Conservation (phyloP, 176 grass and related monocot species). For the Triticum dicoccoides region DNA sequence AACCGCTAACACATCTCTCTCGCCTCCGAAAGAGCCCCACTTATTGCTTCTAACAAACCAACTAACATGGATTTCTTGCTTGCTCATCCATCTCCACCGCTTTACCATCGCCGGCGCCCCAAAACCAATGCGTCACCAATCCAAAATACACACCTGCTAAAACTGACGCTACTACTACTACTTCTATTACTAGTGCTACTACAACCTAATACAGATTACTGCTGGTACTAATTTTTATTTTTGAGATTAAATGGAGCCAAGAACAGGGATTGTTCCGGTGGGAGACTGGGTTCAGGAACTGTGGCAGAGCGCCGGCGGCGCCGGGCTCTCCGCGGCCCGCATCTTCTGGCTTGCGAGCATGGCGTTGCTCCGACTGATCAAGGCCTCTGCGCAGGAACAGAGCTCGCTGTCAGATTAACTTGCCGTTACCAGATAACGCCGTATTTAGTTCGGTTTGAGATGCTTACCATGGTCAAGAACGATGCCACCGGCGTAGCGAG, state of each 20-base stretch:
- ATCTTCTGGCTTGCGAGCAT: conserved; percentile 53
- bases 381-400: conserved; percentile 29
- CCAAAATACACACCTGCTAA: conserved; percentile 47
- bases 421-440: too few species aligned
- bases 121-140: conserved; percentile 51
- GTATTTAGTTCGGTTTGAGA: neutral
- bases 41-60: neutral
- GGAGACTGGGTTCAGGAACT: conserved; percentile 10
- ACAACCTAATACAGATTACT: conserved; percentile 34
- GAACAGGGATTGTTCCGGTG: conserved; percentile 11
- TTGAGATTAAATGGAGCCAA: conserved; percentile 15
- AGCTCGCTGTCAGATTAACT: neutral
- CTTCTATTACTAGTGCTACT: conserved; percentile 28
- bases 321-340: neutral
- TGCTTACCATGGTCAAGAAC: conserved; percentile 51
- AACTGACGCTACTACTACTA: conserved; percentile 20
- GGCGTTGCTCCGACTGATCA: conserved; percentile 64
- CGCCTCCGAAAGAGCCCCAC: neutral
- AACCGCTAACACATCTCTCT: conserved; percentile 2
- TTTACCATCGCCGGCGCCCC: neutral
- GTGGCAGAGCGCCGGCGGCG: neutral
- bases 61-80: conserved; percentile 15
- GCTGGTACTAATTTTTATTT: conserved; percentile 21
- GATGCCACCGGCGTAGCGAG: conserved; percentile 57
- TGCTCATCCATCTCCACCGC: neutral